Base-by-base conservation (phyloP, 83 land plant species). In the Isoetes engelmannii region DNA sequence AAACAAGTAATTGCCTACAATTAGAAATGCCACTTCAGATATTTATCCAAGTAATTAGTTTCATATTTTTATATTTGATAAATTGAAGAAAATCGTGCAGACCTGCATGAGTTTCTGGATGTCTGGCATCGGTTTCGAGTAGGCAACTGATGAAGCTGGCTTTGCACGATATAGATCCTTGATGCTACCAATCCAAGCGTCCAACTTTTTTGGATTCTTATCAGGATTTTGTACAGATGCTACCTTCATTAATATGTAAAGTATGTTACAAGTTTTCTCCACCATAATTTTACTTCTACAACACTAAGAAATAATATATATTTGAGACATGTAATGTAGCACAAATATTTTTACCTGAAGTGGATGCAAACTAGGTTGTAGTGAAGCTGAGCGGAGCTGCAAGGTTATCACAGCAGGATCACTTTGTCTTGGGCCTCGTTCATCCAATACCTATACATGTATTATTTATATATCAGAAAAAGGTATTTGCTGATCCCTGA, bases 381-480 rank as follows among this genome's bases (percentile, higher is more conserved):
- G 63, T 4, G 73, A 62, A 49, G 81, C 50, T 12, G 77, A 61
- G 21, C 69, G 47, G 1, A 78, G 47, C 17, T 78, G 77, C 62
- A 78, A 54, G 5, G 71, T 49, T 43, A 78, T 44, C 4, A 73
- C 71, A 2, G 81, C 77, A 10, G 81, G 77, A 63, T 78, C 81
- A 69, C 77, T 78, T 54, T 78, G 81, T 45, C 45, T 73, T 17
- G 77, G 62, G 6, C 81, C 81, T 56, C 78, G 66, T 63, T 78
- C 81, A 62, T 74, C 81, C 56, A 78, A 44, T 4, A 78, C 81
- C 81, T 77, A 37, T 41, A 9, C 43, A 68, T 65, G 8, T 15
- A 19, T 20, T 1, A 9, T 41, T 10, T 12, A 2, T n/a, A 63
- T 7, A 69, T 45, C 19, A 60, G 15, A 0, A 21, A 8, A 59